Percentiles rank a stretch among this genome's conserved stretches.
phyloP scores from a whole-genome alignment of 2,329 filamentous ascomycete species.

The Fusarium piperis region DNA sequence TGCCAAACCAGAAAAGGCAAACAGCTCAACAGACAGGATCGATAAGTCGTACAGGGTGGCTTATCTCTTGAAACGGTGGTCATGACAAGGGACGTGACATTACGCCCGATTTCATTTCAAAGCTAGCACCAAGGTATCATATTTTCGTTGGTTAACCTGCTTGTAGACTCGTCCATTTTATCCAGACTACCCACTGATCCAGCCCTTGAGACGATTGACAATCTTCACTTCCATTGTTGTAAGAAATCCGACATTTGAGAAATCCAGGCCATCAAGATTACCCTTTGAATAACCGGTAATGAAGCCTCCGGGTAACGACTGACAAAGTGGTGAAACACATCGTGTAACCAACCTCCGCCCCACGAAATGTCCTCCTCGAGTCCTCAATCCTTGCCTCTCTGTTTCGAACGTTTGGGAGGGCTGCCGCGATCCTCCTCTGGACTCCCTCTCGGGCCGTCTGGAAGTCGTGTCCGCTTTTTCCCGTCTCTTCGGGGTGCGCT shows the following conservation, averaged over 20 bases:
- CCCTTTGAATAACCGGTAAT: not conserved
- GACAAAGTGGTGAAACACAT: not conserved
- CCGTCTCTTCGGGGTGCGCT: not conserved
- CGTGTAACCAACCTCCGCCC: not conserved
- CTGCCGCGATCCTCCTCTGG: not conserved
- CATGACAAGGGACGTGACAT: not conserved
- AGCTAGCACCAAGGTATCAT: not conserved
- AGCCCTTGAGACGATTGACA: not conserved
- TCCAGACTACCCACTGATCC: not conserved
- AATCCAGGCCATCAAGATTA: not conserved
- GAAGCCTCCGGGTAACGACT: not conserved
- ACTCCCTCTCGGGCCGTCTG: slow-evolving; percentile 7
- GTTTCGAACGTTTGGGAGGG: slow-evolving; percentile 15
- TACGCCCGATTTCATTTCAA: not conserved
- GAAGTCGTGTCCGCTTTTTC: slow-evolving; percentile 21
- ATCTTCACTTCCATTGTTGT: not conserved
- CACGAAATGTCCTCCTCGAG: not conserved
- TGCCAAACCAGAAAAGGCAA: slow-evolving; percentile 4
- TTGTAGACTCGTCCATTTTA: not conserved
- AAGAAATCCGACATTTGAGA: not conserved
- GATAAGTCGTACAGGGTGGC: not conserved
- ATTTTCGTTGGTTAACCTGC: not conserved
- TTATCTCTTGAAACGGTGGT: not conserved
- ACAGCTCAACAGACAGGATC: not conserved
- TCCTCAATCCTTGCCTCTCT: not conserved